A percentile compares a stretch with the other conserved stretches of the same genome.
phyloP scores from a whole-genome alignment of 2,329 filamentous ascomycete genomes.

The Xenoacremonium recifei region DNA sequence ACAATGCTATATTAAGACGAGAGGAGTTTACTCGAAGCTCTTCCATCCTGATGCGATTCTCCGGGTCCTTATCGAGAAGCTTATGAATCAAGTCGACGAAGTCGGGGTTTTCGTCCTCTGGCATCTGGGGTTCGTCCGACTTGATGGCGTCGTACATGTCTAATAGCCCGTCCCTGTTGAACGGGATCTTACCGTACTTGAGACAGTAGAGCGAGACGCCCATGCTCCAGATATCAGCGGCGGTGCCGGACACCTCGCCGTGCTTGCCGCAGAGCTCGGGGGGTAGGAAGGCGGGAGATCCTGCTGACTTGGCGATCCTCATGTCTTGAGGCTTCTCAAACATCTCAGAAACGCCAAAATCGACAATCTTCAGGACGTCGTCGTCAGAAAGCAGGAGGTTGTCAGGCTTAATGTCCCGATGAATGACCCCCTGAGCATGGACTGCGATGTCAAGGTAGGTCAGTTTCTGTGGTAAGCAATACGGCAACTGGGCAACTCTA shows the following conservation, averaged over 20 bases:
- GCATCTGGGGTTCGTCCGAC: conserved; percentile 62
- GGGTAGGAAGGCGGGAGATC: conserved; percentile 90
- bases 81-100: conserved; percentile 73
- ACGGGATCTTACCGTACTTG: conserved; percentile 84
- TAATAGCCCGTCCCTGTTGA: conserved; percentile 73
- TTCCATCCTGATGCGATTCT: conserved; percentile 78
- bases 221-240: conserved; percentile 98
- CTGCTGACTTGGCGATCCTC: conserved; percentile 89
- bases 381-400: conserved; percentile 89
- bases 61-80: conserved; percentile 82
- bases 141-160: conserved; percentile 91
- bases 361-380: conserved; percentile 93
- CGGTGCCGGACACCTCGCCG: conserved; percentile 81
- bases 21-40: conserved; percentile 70
- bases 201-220: conserved; percentile 92
- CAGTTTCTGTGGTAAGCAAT: not conserved
- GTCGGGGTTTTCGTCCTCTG: conserved; percentile 60
- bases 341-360: conserved; percentile 99
- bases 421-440: conserved; percentile 90
- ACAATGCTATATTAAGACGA: not conserved
- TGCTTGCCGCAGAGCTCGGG: conserved; percentile 90
- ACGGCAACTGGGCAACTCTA: conserved; percentile 18
- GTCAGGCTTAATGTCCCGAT: conserved; percentile 97
- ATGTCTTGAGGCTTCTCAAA: conserved; percentile 84
- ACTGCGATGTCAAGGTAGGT: conserved; percentile 46